Evolutionary conservation across 2,329 filamentous ascomycete species (phyloP).

Genomic region (Aureobasidium sp.): DNA sequence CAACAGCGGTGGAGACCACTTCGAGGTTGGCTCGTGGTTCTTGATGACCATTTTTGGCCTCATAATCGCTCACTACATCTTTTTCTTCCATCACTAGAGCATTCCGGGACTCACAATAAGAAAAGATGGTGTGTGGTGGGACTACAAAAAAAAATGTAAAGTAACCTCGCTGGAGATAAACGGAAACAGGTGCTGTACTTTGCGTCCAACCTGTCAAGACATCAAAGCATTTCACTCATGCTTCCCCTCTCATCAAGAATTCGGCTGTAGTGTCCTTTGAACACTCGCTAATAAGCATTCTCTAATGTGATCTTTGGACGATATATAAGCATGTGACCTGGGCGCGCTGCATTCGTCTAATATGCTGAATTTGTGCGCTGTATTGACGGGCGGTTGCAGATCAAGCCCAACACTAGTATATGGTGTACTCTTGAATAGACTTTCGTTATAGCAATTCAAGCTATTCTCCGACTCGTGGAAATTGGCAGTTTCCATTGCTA

Average conservation of each 20-base stretch:
- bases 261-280: too few species aligned
- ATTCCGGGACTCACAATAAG: not conserved
- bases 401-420: not conserved
- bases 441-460: not conserved
- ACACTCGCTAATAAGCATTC: too few species aligned
- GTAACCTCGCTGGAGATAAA: not conserved
- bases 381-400: not conserved
- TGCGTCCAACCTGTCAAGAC: too few species aligned
- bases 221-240: too few species aligned
- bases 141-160: not conserved
- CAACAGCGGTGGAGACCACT: not conserved
- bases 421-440: not conserved
- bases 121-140: not conserved
- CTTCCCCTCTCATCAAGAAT: too few species aligned
- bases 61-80: not conserved
- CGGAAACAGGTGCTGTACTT: too few species aligned
- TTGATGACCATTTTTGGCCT: not conserved
- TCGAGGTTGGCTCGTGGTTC: not conserved
- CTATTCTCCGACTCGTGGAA: constrained; percentile 5
- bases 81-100: not conserved
- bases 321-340: too few species aligned
- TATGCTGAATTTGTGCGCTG: not conserved
- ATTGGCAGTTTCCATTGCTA: not conserved
- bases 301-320: too few species aligned
- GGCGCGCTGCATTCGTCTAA: not conserved